Evolutionary conservation across 2,329 filamentous ascomycete species (phyloP).

Genomic region (Epichloe sibirici): DNA sequence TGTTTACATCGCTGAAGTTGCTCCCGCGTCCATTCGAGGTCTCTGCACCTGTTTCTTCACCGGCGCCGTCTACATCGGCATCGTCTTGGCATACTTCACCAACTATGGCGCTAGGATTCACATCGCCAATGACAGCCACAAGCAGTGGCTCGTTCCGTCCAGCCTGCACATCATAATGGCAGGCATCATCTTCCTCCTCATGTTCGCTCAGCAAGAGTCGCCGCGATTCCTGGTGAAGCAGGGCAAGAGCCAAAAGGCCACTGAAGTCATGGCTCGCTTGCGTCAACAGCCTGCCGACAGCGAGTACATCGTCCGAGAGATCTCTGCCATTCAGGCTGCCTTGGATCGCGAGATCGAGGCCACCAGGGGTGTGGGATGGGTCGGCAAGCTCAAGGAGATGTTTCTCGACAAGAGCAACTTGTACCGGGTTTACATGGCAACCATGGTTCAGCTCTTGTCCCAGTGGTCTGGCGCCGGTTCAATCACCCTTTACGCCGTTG

Average conservation of each 20-base stretch:
- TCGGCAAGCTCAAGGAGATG: slow-evolving; percentile 56
- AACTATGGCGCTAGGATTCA: slow-evolving; percentile 48
- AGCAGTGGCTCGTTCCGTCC: slow-evolving; percentile 55
- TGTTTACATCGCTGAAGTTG: slow-evolving; percentile 61
- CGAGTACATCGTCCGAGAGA: slow-evolving; percentile 49
- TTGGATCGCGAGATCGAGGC: slow-evolving; percentile 62
- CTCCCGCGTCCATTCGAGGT: slow-evolving; percentile 56
- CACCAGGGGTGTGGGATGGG: slow-evolving; percentile 50
- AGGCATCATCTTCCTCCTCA: slow-evolving; percentile 56
- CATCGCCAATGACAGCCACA: slow-evolving; percentile 31
- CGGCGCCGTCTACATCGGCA: slow-evolving; percentile 57
- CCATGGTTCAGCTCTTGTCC: slow-evolving; percentile 56
- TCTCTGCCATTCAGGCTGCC: slow-evolving; percentile 50
- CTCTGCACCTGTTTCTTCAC: slow-evolving; percentile 53
- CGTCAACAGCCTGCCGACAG: slow-evolving; percentile 48
- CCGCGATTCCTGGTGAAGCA: slow-evolving; percentile 59
- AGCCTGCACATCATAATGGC: slow-evolving; percentile 69
- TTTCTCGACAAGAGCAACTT: slow-evolving; percentile 56
- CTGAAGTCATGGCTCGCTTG: slow-evolving; percentile 41
- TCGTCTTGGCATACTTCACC: slow-evolving; percentile 68
- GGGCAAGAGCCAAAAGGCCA: slow-evolving; percentile 45
- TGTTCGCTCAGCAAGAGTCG: slow-evolving; percentile 57
- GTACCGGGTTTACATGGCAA: slow-evolving; percentile 58
- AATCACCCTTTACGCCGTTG: slow-evolving; percentile 65
- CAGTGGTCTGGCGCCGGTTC: slow-evolving; percentile 64